phyloP scores from a whole-genome alignment of 805 yeast genomes.

The Grigorovia jiainica region DNA sequence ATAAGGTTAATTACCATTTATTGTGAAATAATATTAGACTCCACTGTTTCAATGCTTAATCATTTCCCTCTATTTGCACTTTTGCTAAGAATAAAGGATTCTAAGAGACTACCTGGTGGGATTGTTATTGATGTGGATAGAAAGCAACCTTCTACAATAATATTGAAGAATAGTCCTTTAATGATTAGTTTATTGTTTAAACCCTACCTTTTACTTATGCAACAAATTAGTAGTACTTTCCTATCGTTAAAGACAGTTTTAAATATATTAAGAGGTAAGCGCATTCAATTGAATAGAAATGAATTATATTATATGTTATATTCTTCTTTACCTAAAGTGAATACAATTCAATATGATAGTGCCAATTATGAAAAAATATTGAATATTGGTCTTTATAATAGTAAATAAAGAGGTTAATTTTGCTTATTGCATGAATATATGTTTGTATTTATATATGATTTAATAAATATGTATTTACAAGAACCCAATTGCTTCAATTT shows the following conservation, averaged over 20 bases:
- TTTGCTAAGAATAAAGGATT: conserved; percentile 69
- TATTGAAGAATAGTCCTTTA: conserved; percentile 38
- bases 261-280: conserved; percentile 36
- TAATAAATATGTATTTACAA: too few relatives aligned
- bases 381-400: neutral
- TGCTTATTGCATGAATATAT: neutral
- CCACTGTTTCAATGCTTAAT: conserved; percentile 54
- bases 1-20: conserved; percentile 44
- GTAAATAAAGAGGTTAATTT: neutral
- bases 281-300: conserved; percentile 38
- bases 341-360: conserved; percentile 22
- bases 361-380: conserved; percentile 9
- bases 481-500: too few relatives aligned
- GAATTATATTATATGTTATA: conserved; percentile 42
- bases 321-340: conserved; percentile 38
- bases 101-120: conserved; percentile 58
- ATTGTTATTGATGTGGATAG: conserved; percentile 19
- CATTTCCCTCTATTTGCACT: conserved; percentile 83
- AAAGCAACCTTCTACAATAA: conserved; percentile 10
- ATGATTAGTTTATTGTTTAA: conserved; percentile 36
- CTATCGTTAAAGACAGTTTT: conserved; percentile 33
- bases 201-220: conserved; percentile 36
- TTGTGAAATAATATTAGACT: conserved; percentile 44
- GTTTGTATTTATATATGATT: conserved; percentile 1
- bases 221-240: conserved; percentile 34